phyloP scores from a whole-genome alignment of 2,329 filamentous ascomycete genomes.

The Exophiala viscosa region DNA sequence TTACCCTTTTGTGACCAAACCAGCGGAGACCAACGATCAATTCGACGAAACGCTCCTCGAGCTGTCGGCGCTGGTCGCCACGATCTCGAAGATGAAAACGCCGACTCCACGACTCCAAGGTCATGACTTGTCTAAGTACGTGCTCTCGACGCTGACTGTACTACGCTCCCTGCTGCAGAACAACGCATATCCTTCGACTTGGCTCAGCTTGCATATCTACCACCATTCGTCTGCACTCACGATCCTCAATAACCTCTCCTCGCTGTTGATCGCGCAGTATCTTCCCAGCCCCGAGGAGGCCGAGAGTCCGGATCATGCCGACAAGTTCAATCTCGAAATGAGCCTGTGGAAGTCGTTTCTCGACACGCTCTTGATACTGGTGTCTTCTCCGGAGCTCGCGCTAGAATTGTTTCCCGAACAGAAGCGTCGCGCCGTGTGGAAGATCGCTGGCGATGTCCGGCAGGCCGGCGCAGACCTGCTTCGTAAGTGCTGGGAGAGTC shows the following conservation, averaged over 20 bases:
- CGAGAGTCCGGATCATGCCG: constrained; percentile 49
- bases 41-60: constrained; percentile 89
- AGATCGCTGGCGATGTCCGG: constrained; percentile 93
- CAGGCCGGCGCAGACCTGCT: constrained; percentile 86
- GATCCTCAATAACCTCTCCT: constrained; percentile 75
- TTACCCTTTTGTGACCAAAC: constrained; percentile 80
- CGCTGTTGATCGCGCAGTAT: constrained; percentile 75
- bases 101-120: constrained; percentile 62
- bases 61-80: constrained; percentile 79
- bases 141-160: constrained; percentile 74
- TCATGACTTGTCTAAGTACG: constrained; percentile 44
- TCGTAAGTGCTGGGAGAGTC: constrained; percentile 83
- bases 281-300: constrained; percentile 79
- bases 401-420: constrained; percentile 96
- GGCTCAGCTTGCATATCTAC: constrained; percentile 91
- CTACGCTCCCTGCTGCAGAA: constrained; percentile 85
- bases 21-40: constrained; percentile 56
- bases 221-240: constrained; percentile 88
- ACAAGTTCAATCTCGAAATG: constrained; percentile 78
- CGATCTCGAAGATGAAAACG: constrained; percentile 69
- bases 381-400: constrained; percentile 82
- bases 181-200: constrained; percentile 81
- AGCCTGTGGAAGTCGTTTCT: constrained; percentile 87
- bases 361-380: constrained; percentile 78
- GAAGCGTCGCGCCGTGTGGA: constrained; percentile 94